These are phyloP conservation scores for Penicillium daleae DNA, from an alignment of 495 filamentous ascomycete species.

Conservation along the genomic window DNA sequence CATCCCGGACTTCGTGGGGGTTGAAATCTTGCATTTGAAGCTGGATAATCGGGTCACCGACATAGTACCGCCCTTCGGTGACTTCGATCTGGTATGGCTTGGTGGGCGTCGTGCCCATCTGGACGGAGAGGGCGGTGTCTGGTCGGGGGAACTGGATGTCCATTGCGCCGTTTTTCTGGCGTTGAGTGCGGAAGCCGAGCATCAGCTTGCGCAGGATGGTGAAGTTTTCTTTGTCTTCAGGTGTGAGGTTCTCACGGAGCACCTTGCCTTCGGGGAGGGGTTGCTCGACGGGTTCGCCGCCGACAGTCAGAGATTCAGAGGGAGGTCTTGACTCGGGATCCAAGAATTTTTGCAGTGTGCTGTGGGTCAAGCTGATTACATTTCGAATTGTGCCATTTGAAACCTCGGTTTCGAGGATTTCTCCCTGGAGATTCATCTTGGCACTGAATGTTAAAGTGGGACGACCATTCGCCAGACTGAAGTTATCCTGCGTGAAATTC, in stretches of 20 bases:
- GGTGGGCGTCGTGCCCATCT: slow-evolving; percentile 26
- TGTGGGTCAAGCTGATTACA: slow-evolving; percentile 73
- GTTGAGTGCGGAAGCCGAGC: slow-evolving; percentile 41
- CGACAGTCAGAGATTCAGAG: slow-evolving; percentile 38
- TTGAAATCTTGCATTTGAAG: slow-evolving; percentile 33
- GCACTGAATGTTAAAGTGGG: slow-evolving; percentile 84
- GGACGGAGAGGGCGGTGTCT: slow-evolving; percentile 38
- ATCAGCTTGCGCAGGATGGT: slow-evolving; percentile 46
- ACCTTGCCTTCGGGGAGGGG: slow-evolving; percentile 10
- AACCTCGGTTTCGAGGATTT: slow-evolving; percentile 71
- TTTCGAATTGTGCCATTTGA: slow-evolving; percentile 69
- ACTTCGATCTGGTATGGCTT: slow-evolving; percentile 37
- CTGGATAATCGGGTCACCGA: slow-evolving; percentile 60
- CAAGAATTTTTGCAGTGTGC: slow-evolving; percentile 54
- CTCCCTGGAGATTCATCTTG: slow-evolving; percentile 65
- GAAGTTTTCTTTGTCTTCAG: slow-evolving; percentile 47
- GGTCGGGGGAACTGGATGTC: slow-evolving; percentile 28
- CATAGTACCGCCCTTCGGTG: slow-evolving; percentile 37
- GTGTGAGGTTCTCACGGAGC: slow-evolving; percentile 29
- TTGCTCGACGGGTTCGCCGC: slow-evolving; percentile 35
- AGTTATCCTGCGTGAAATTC: slow-evolving; percentile 56
- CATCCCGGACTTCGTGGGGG: slow-evolving; percentile 45
- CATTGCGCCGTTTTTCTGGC: slow-evolving; percentile 47
- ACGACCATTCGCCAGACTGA: slow-evolving; percentile 69
- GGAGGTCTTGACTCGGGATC: slow-evolving; percentile 33